Base-by-base conservation (phyloP, 1,284 basidiomycete species). In the Hemileia vastatrix region DNA sequence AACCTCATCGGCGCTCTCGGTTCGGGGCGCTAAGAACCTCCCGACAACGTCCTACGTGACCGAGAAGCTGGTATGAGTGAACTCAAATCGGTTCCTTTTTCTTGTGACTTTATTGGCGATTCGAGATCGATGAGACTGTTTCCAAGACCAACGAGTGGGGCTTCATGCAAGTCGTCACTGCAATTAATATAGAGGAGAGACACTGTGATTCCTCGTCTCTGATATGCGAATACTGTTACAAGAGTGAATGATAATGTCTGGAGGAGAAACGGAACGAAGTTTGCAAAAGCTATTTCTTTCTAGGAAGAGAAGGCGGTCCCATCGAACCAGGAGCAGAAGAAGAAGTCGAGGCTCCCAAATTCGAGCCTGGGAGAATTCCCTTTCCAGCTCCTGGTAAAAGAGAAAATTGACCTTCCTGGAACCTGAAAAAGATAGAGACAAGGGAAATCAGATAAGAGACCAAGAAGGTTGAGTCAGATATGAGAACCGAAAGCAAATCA, bases 381-480 rank as follows among this genome's bases (percentile, higher is more conserved):
- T 33, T 50, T 21, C 32, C 36, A 2, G 65, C 66, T 1, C 67
- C 64, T 6, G 71, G 72, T 53, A 72, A 43, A 47, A 73, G 55
- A 9, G 71, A 72, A 58, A 73, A 73, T 43, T 68, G 68, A 32
- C 72, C 72, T 51, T 73, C 65, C 33, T 70, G 68, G 66, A 73
- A n/a, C n/a, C n/a, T n/a, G n/a, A n/a, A n/a, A n/a, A n/a, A n/a
- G n/a, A n/a, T n/a, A n/a, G n/a, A n/a, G n/a, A n/a, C n/a, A n/a
- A n/a, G n/a, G n/a, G n/a, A n/a, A n/a, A n/a, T n/a, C n/a, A n/a
- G n/a, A n/a, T n/a, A n/a, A n/a, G n/a, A n/a, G n/a, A n/a, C n/a
- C n/a, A n/a, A n/a, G n/a, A n/a, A n/a, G n/a, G n/a, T n/a, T n/a
- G n/a, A n/a, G n/a, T n/a, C n/a, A n/a, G n/a, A n/a, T n/a, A n/a